Evolutionary conservation across 2,329 filamentous ascomycete genomes (phyloP).

Genomic region (Podosphaera fusca): DNA sequence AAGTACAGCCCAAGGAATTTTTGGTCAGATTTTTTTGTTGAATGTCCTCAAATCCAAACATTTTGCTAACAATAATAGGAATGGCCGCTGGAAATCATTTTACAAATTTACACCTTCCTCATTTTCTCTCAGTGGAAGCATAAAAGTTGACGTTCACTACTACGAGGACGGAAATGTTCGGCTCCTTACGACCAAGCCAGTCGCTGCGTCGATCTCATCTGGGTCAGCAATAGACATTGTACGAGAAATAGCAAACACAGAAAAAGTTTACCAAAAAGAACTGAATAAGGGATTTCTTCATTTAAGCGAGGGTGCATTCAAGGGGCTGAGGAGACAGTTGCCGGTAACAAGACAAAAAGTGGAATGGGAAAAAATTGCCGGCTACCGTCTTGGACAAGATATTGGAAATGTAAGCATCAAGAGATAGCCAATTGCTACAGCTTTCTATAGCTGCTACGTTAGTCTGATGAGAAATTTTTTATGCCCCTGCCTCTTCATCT

Average conservation of each 20-base stretch:
- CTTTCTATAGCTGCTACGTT: background rate
- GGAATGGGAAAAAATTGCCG: conserved; percentile 95
- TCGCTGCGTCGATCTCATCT: conserved; percentile 37
- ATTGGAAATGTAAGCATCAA: conserved; percentile 44
- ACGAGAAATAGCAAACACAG: conserved; percentile 52
- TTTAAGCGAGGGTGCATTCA: conserved; percentile 87
- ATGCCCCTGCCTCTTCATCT: background rate
- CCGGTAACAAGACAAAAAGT: conserved; percentile 96
- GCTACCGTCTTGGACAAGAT: conserved; percentile 67
- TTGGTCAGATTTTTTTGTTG: conserved; percentile 32
- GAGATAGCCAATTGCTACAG: conserved; percentile 18
- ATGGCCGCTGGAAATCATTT: conserved; percentile 81
- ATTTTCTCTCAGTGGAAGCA: conserved; percentile 48
- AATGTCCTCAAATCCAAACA: background rate
- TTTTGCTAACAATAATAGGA: conserved; percentile 28
- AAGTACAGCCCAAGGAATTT: conserved; percentile 98
- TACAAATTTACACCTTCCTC: conserved; percentile 56
- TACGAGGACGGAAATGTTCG: conserved; percentile 98
- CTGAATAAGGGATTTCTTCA: conserved; percentile 74
- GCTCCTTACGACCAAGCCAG: conserved; percentile 64
- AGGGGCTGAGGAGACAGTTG: conserved; percentile 72
- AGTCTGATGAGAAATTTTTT: background rate
- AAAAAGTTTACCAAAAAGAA: conserved; percentile 92
- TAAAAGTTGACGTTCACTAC: conserved; percentile 95
- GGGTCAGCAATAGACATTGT: conserved; percentile 36